A percentile compares a stretch with the other conserved stretches of the same genome.
Evolutionary conservation across 2,329 filamentous ascomycete species (phyloP).

Genomic region (Xylaria sp.): DNA sequence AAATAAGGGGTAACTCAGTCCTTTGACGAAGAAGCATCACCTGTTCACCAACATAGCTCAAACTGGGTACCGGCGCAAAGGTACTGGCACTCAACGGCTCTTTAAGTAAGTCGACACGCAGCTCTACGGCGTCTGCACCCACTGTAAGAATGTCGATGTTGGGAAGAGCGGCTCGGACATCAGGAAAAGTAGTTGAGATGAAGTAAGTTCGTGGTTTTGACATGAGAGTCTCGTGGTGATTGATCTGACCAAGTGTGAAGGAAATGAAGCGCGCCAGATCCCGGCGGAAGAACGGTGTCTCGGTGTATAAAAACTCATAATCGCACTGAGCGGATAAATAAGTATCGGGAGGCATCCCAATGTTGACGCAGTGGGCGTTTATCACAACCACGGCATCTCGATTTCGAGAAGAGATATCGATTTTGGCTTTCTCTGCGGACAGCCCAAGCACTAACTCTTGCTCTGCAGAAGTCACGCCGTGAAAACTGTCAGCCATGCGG

Average conservation of each 20-base stretch:
- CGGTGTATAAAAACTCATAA: conserved; percentile 85
- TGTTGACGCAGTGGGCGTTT: conserved; percentile 75
- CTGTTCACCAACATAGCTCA: conserved; percentile 85
- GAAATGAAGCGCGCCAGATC: conserved; percentile 80
- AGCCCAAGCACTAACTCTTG: conserved; percentile 71
- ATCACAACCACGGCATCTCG: conserved; percentile 66
- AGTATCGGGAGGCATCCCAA: conserved; percentile 69
- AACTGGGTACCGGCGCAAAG: conserved; percentile 69
- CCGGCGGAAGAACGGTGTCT: conserved; percentile 70
- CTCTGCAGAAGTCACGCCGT: conserved; percentile 56
- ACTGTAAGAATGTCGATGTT: conserved; percentile 88
- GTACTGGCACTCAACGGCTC: conserved; percentile 67
- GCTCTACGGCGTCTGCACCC: conserved; percentile 82
- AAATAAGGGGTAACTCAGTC: conserved; percentile 87
- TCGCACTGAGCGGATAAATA: conserved; percentile 70
- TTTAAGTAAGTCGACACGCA: conserved; percentile 79
- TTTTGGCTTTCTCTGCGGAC: conserved; percentile 56
- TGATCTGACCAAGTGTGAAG: conserved; percentile 77
- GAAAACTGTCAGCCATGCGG: conserved; percentile 59
- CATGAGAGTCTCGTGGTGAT: conserved; percentile 75
- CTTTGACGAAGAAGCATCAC: conserved; percentile 82
- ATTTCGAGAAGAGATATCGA: conserved; percentile 61
- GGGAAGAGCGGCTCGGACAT: conserved; percentile 78
- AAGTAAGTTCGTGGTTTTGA: conserved; percentile 80
- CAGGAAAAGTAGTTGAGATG: conserved; percentile 86